Conservation (phyloP, 805 yeast genomes). For the Candida peoriensis region DNA sequence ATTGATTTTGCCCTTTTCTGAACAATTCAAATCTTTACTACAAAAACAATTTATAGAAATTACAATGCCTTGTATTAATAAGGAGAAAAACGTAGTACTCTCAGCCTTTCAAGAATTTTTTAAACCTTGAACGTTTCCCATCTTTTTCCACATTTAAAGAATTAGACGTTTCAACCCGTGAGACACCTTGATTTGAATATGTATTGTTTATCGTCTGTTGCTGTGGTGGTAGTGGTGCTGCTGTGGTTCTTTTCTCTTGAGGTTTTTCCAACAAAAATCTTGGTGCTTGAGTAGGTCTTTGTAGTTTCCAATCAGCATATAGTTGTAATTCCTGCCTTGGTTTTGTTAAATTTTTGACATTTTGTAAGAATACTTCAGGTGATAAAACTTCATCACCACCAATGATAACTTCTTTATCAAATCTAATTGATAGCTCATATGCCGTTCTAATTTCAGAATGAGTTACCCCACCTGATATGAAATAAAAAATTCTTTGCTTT, state of each 20-base stretch:
- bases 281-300: constrained; percentile 38
- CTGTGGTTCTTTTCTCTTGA: constrained; percentile 6
- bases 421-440: constrained; percentile 57
- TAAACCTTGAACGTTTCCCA: constrained; percentile 42
- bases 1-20: no score
- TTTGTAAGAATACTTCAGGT: constrained; percentile 38
- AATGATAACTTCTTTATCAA: constrained; percentile 68
- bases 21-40: no score
- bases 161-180: no score
- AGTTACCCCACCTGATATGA: constrained; percentile 86
- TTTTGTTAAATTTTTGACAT: constrained; percentile 31
- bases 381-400: constrained; percentile 76
- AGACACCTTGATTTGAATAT: no score
- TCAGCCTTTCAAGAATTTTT: constrained; percentile 36
- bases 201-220: constrained; percentile 5
- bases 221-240: constrained; percentile 5
- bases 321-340: constrained; percentile 40
- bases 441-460: constrained; percentile 74
- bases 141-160: no score
- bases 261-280: constrained; percentile 36
- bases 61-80: no score
- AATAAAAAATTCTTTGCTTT: constrained; percentile 71
- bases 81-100: no score
- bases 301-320: constrained; percentile 28
- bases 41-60: no score